A percentile compares a stretch with the other conserved stretches of the same genome.
Evolutionary conservation across 2,329 filamentous ascomycete species (phyloP).

Genomic region (Graphiopsis chlorocephala): DNA sequence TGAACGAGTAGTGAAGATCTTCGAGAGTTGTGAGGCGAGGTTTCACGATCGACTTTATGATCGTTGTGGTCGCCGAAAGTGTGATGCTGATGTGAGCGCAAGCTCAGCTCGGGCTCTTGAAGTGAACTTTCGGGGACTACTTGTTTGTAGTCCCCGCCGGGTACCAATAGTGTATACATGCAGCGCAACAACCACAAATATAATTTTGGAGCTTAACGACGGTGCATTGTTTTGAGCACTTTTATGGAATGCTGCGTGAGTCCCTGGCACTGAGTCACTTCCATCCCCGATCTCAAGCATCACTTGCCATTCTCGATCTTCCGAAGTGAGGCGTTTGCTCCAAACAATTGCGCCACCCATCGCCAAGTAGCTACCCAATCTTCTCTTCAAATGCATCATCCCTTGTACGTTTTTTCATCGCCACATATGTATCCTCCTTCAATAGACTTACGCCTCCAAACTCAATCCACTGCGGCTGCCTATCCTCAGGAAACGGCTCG

Average conservation of each 20-base stretch:
- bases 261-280: neutral
- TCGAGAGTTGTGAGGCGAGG: neutral
- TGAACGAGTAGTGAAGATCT: neutral
- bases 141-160: neutral
- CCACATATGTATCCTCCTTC: slow-evolving; percentile 5
- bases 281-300: neutral
- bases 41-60: neutral
- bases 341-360: neutral
- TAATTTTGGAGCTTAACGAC: neutral
- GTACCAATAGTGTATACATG: neutral
- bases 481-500: slow-evolving; percentile 12
- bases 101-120: neutral
- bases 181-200: neutral
- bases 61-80: neutral
- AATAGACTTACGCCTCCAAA: slow-evolving; percentile 11
- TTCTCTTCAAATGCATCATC: neutral
- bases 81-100: neutral
- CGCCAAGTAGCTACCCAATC: neutral
- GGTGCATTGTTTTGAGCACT: neutral
- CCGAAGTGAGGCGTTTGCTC: neutral
- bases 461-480: slow-evolving; percentile 12
- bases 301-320: neutral
- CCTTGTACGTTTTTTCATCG: neutral
- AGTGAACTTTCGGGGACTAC: neutral
- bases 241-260: neutral